Percentiles rank a stretch among this genome's conserved stretches.
These are phyloP conservation scores for Talaromyces sp. DNA, from an alignment of 2,329 filamentous ascomycete genomes.

Conservation along the genomic window DNA sequence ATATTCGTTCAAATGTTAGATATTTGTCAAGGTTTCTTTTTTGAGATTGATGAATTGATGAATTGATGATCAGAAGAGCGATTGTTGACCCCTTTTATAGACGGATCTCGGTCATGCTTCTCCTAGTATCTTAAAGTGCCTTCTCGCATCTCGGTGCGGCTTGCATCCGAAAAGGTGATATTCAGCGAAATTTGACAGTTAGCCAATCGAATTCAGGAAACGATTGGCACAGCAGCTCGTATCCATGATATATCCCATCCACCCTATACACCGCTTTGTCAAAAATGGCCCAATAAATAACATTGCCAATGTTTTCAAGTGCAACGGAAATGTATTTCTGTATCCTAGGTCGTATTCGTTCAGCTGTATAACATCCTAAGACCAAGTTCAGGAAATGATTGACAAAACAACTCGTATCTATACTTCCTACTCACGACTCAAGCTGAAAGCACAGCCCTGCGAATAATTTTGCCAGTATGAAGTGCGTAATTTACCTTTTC, in stretches of 20 bases:
- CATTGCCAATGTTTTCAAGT: neutral
- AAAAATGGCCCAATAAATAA: neutral
- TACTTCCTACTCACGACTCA: neutral
- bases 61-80: neutral
- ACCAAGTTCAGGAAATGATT: neutral
- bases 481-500: neutral
- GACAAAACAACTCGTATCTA: neutral
- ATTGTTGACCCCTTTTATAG: neutral
- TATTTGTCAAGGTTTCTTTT: neutral
- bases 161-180: neutral
- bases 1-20: neutral
- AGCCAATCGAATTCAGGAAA: neutral
- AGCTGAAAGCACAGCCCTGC: neutral
- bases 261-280: neutral
- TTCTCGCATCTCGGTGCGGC: neutral
- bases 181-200: neutral
- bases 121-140: neutral
- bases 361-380: neutral
- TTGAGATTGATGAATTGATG: neutral
- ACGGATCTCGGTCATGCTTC: neutral
- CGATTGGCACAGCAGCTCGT: neutral
- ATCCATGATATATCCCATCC: neutral
- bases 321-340: neutral
- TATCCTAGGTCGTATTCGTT: neutral
- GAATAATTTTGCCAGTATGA: neutral